Conservation (phyloP, 495 filamentous ascomycete species). For the Elasticomyces elasticus region DNA sequence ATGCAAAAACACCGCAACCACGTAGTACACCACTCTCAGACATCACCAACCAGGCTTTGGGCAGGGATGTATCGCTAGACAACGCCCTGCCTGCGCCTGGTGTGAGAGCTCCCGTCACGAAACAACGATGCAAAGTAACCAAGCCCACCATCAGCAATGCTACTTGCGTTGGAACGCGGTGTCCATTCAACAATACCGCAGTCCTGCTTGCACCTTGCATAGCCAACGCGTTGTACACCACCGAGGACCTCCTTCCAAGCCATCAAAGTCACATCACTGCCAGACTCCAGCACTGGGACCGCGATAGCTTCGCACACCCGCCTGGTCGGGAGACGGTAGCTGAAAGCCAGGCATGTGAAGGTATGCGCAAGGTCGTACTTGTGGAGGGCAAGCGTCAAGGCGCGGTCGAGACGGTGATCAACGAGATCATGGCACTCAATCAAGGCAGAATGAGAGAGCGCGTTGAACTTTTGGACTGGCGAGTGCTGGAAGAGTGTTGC, state of each 20-base stretch:
- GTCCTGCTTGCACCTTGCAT: conserved; percentile 23
- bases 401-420: neutral
- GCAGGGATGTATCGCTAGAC: neutral
- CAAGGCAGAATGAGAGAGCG: conserved; percentile 10
- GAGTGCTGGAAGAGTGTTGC: conserved; percentile 16
- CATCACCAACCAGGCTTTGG: conserved; percentile 17
- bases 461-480: conserved; percentile 20
- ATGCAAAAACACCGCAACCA: neutral
- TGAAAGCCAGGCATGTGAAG: conserved; percentile 20
- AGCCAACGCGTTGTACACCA: conserved; percentile 11
- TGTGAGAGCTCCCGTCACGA: no score
- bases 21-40: conserved; percentile 12
- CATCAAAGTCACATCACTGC: neutral
- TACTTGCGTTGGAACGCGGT: neutral
- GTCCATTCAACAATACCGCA: conserved; percentile 10
- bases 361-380: conserved; percentile 17
- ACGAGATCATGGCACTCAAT: conserved; percentile 6
- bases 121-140: neutral
- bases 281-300: conserved; percentile 16
- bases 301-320: conserved; percentile 10
- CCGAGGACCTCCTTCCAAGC: conserved; percentile 12
- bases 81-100: no score
- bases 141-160: neutral
- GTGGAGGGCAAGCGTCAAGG: conserved; percentile 12
- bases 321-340: neutral